These are phyloP conservation scores for Trichoderma oligosporum DNA, from an alignment of 2,329 filamentous ascomycete genomes.

Conservation along the genomic window DNA sequence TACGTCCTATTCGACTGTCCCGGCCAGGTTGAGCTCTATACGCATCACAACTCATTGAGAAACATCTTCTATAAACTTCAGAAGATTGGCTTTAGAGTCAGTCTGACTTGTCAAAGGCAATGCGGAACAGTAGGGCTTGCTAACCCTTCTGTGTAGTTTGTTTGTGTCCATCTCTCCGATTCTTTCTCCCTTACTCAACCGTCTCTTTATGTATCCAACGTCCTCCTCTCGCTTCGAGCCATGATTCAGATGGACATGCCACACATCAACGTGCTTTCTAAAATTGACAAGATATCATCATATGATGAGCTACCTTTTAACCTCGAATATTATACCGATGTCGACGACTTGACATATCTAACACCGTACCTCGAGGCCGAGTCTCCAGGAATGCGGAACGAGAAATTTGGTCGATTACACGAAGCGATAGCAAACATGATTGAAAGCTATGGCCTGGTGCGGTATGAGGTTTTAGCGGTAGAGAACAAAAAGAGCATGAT, in stretches of 20 bases:
- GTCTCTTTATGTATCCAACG: slow-evolving; percentile 89
- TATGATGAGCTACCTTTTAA: slow-evolving; percentile 91
- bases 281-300: slow-evolving; percentile 87
- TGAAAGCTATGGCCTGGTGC: slow-evolving; percentile 83
- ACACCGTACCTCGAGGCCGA: slow-evolving; percentile 77
- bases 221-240: slow-evolving; percentile 86
- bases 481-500: slow-evolving; percentile 98
- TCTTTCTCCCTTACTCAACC: slow-evolving; percentile 90
- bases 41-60: slow-evolving; percentile 85
- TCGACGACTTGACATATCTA: slow-evolving; percentile 85
- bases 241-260: slow-evolving; percentile 99
- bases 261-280: slow-evolving; percentile 92
- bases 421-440: slow-evolving; percentile 82
- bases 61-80: slow-evolving; percentile 89
- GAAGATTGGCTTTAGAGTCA: slow-evolving; percentile 86
- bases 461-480: slow-evolving; percentile 89
- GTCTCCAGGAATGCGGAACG: slow-evolving; percentile 62
- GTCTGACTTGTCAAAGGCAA: slow-evolving; percentile 30
- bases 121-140: not conserved
- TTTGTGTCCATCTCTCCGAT: slow-evolving; percentile 89
- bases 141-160: slow-evolving; percentile 58
- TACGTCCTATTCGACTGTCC: slow-evolving; percentile 96
- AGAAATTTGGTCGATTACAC: slow-evolving; percentile 82
- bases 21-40: slow-evolving; percentile 95
- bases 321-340: slow-evolving; percentile 94